Evolutionary conservation across 306 rosid species (phyloP).

Genomic region (Dalbergia cochinchinensis): DNA sequence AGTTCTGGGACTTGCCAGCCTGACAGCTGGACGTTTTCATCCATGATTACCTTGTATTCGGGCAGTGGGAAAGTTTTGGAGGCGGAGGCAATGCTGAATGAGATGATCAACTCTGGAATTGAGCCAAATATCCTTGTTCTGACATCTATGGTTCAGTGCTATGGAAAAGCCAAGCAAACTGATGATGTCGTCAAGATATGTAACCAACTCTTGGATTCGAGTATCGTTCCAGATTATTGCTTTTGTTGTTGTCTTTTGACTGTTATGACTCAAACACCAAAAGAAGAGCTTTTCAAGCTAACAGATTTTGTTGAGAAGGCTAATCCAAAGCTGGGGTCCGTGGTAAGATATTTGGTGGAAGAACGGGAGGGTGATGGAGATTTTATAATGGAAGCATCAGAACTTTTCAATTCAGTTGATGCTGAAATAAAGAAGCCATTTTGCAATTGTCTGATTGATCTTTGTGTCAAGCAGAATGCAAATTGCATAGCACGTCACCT

Average conservation of each 20-base stretch:
- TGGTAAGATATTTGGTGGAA: slow-evolving; percentile 70
- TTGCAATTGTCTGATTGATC: slow-evolving; percentile 92
- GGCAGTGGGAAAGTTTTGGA: slow-evolving; percentile 69
- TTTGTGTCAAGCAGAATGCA: slow-evolving; percentile 72
- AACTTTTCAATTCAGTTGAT: slow-evolving; percentile 61
- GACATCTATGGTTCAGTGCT: slow-evolving; percentile 87
- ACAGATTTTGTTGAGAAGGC: slow-evolving; percentile 67
- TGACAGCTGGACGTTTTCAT: slow-evolving; percentile 86
- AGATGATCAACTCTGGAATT: slow-evolving; percentile 82
- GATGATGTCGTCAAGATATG: slow-evolving; percentile 84
- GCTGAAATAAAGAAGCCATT: slow-evolving; percentile 73
- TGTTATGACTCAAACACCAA: slow-evolving; percentile 78
- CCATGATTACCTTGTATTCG: slow-evolving; percentile 79
- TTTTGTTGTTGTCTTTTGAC: slow-evolving; percentile 89
- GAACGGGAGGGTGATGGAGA: slow-evolving; percentile 50
- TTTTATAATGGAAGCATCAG: slow-evolving; percentile 70
- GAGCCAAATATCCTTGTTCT: slow-evolving; percentile 76
- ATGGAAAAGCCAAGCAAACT: slow-evolving; percentile 81
- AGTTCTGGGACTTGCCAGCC: slow-evolving; percentile 67
- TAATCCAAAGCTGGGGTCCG: slow-evolving; percentile 70
- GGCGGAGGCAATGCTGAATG: slow-evolving; percentile 73
- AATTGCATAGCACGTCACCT: slow-evolving; percentile 70
- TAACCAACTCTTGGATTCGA: slow-evolving; percentile 63
- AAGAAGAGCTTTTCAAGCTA: slow-evolving; percentile 73
- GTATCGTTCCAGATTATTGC: slow-evolving; percentile 73